Conservation (phyloP, 2,329 filamentous ascomycete species). For the Aspergillus sp. region DNA sequence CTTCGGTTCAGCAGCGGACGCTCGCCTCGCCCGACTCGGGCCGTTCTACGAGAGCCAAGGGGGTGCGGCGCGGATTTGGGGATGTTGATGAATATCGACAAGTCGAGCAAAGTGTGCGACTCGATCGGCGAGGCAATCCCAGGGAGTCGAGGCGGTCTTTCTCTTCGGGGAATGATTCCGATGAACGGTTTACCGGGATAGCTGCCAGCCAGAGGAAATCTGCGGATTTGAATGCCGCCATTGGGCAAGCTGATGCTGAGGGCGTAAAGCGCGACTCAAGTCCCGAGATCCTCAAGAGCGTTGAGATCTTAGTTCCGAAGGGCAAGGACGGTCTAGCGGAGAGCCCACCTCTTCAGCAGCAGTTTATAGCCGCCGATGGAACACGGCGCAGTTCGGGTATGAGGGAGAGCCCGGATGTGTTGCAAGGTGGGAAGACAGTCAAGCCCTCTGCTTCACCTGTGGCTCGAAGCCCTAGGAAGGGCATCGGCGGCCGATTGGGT, state of each 20-base stretch:
- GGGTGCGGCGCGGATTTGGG: not conserved
- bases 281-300: constrained; percentile 7
- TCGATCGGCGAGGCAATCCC: constrained; percentile 3
- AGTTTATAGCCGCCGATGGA: constrained; percentile 2
- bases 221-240: constrained; percentile 1
- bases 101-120: constrained; percentile 11
- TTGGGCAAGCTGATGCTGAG: not conserved
- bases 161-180: constrained; percentile 6
- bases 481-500: constrained; percentile 2
- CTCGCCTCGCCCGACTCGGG: constrained; percentile 15
- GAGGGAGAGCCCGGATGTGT: constrained; percentile 32
- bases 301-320: constrained; percentile 8
- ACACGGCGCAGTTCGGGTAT: constrained; percentile 5
- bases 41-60: too few relatives aligned
- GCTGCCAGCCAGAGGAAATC: constrained; percentile 16
- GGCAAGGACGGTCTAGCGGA: not conserved
- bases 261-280: constrained; percentile 1
- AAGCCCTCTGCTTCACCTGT: constrained; percentile 9
- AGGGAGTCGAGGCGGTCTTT: constrained; percentile 3
- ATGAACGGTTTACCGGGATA: constrained; percentile 16
- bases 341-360: constrained; percentile 1
- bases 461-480: constrained; percentile 3
- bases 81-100: constrained; percentile 11
- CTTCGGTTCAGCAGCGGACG: too few relatives aligned
- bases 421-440: constrained; percentile 30